A percentile compares a stretch with the other conserved stretches of the same genome.
phyloP scores from a whole-genome alignment of 2,329 filamentous ascomycete species.

The Aaosphaeria arxii region DNA sequence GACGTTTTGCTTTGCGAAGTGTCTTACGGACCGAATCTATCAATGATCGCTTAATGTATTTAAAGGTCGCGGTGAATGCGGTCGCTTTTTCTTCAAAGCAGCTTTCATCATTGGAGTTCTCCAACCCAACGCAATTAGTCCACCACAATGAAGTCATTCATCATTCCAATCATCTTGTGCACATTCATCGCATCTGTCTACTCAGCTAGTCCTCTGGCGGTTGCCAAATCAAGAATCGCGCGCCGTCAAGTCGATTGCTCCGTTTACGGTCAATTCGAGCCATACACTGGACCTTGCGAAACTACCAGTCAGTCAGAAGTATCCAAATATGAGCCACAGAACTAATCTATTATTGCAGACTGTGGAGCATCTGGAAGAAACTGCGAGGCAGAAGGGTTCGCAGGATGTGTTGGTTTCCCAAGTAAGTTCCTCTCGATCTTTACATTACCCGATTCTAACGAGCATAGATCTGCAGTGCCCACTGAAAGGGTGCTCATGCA shows the following conservation, averaged over 20 bases:
- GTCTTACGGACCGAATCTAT: too few relatives aligned
- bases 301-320: neutral
- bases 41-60: too few relatives aligned
- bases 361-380: neutral
- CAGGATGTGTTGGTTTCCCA: neutral
- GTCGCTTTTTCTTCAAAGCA: too few relatives aligned
- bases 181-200: too few relatives aligned
- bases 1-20: too few relatives aligned
- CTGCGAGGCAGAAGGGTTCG: neutral
- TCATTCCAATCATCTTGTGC: too few relatives aligned
- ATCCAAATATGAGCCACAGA: neutral
- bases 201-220: too few relatives aligned
- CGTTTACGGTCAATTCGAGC: neutral
- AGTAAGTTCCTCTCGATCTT: neutral
- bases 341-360: neutral
- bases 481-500: neutral
- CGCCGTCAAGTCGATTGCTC: neutral
- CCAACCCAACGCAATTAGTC: too few relatives aligned
- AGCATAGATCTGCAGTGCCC: neutral
- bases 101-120: too few relatives aligned
- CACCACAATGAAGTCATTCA: too few relatives aligned
- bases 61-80: too few relatives aligned
- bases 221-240: too few relatives aligned
- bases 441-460: neutral
- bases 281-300: neutral